phyloP scores from a whole-genome alignment of 1,284 basidiomycete species.

The Microbotryomycetes sp. region DNA sequence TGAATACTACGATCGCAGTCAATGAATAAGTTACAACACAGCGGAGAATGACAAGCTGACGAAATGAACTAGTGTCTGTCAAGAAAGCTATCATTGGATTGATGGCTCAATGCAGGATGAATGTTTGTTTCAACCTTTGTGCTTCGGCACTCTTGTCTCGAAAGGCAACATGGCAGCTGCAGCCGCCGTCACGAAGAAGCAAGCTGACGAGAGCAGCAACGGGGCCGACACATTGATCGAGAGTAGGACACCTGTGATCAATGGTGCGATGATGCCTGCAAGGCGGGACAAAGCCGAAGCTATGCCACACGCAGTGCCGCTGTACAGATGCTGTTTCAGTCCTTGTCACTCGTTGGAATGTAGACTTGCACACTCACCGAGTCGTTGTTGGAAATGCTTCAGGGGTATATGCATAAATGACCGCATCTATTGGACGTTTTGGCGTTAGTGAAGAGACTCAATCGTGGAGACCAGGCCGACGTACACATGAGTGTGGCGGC shows the following conservation, averaged over 20 bases:
- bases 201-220: slow-evolving; percentile 65
- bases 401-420: slow-evolving; percentile 37
- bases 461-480: slow-evolving; percentile 15
- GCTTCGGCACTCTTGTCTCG: not conserved
- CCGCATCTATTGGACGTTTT: slow-evolving; percentile 25
- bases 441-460: slow-evolving; percentile 4
- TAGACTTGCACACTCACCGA: slow-evolving; percentile 1
- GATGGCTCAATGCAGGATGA: too few species aligned
- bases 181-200: slow-evolving; percentile 60
- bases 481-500: slow-evolving; percentile 88
- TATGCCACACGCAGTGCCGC: slow-evolving; percentile 85
- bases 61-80: too few species aligned
- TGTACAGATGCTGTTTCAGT: slow-evolving; percentile 47
- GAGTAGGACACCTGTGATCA: slow-evolving; percentile 74
- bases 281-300: slow-evolving; percentile 82
- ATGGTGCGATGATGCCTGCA: slow-evolving; percentile 85
- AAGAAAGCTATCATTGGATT: too few species aligned
- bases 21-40: too few species aligned
- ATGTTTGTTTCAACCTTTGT: too few species aligned
- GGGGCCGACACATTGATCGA: slow-evolving; percentile 65
- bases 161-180: slow-evolving; percentile 49
- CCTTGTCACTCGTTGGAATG: not conserved
- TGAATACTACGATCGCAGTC: too few species aligned
- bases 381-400: slow-evolving; percentile 21
- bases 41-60: too few species aligned